Base-by-base conservation (phyloP, 1,284 basidiomycete species). In the Austroboletus rostrupii region DNA sequence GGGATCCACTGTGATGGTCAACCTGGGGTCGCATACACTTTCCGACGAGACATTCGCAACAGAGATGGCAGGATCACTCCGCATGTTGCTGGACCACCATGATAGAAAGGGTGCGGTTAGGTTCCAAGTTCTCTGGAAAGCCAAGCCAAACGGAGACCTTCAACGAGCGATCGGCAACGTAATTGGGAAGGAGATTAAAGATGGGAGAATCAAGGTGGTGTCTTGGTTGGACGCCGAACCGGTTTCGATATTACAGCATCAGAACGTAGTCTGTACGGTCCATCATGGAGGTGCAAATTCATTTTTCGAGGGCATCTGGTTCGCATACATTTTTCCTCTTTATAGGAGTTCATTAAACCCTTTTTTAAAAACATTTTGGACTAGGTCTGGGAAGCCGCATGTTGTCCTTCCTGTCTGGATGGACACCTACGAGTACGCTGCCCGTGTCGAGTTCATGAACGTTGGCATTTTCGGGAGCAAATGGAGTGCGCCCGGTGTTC, bases 401-500 rank as follows among this genome's bases (percentile, higher is more conserved):
- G 35, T 56, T 16, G 36, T 56, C 10, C 54, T 59, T 17, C 47
- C 57, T 1, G 47, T 47, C 6, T 59, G 54, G 57, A 26, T 8
- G 23, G 59, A 61, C 33, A 61, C 57, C 5, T 58, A 45, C 17
- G 53, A 58, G 13, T 57, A 47, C 26, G 57, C 46, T 0, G 13
- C 13, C 3, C 53, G 47, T 16, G 48, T 14, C 1, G 57, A 59
- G 39, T 54, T 33, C 31, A 16, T 61, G 29, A 50, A 56, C 17
- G 31, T 53, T 6, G 56, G 56, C 19, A 20, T 58, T 21, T 57
- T 42, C 5, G 56, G 43, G 20, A 57, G 16, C n/a, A 48, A 40
- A 32, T 23, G 14, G 0, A 33, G 38, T n/a, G 45, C 58, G 2
- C 58, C 56, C 2, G 45, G 45, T 6, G 53, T 48, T 19, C 17